Conservation (phyloP, 75 land plant genomes). For the Selaginella moellendorffii region DNA sequence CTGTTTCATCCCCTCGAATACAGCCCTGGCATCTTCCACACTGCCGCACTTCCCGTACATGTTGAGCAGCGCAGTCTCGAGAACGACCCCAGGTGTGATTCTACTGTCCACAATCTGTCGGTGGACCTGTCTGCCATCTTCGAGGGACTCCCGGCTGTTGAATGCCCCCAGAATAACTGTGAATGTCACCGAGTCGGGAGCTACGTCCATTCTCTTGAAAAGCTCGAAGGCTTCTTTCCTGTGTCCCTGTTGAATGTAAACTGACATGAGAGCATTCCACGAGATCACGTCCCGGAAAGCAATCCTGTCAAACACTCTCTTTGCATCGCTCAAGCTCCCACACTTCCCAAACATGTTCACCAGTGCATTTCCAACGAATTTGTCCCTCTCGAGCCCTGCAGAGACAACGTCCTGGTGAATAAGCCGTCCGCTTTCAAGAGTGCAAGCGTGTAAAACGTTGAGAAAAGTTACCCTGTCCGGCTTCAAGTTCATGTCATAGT, state of each 20-base stretch:
- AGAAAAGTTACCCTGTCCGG: conserved; percentile 23
- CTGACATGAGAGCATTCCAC: neutral
- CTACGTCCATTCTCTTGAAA: neutral
- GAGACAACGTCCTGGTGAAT: conserved; percentile 14
- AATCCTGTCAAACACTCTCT: neutral
- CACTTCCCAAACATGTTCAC: conserved; percentile 10
- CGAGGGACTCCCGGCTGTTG: neutral
- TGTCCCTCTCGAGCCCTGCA: conserved; percentile 21
- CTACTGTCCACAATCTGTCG: neutral
- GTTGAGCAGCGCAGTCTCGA: neutral
- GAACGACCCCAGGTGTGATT: neutral
- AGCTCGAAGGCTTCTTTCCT: neutral
- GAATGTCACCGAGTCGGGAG: neutral
- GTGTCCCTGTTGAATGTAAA: neutral
- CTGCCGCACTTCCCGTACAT: conserved; percentile 7
- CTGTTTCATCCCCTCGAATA: neutral
- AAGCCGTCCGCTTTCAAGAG: conserved; percentile 12
- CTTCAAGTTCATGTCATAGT: conserved; percentile 13
- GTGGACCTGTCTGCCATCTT: neutral
- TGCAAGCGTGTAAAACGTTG: conserved; percentile 21
- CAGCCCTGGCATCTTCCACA: neutral
- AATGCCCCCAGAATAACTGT: neutral
- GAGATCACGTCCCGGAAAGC: neutral
- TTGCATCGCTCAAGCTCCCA: neutral
- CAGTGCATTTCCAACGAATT: conserved; percentile 23